Conservation (phyloP, 1,284 basidiomycete genomes). For the Pseudozyma pruni region DNA sequence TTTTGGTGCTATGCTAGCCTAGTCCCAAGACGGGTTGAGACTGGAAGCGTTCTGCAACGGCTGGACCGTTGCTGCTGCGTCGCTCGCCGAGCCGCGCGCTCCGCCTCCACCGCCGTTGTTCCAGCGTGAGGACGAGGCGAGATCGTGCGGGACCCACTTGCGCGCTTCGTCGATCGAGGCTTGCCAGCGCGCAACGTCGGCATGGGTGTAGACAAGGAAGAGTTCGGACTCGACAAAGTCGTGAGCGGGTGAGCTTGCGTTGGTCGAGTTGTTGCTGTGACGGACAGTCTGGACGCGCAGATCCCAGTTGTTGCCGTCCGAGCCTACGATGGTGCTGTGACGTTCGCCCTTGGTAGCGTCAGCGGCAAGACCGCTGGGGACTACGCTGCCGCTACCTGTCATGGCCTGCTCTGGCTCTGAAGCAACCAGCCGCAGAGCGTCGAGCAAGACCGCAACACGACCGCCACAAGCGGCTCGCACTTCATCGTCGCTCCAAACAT, state of each 20-base stretch:
- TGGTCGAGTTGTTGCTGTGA: constrained; percentile 20
- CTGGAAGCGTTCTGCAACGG: constrained; percentile 21
- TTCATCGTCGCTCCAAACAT: constrained; percentile 42
- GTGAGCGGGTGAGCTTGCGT: constrained; percentile 1
- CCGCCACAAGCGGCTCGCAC: constrained; percentile 39
- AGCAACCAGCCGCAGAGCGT: constrained; percentile 37
- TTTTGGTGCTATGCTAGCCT: background rate
- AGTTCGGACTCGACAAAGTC: constrained; percentile 46
- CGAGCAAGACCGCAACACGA: constrained; percentile 16
- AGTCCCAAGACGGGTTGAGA: constrained; percentile 37
- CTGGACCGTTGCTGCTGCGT: constrained; percentile 1
- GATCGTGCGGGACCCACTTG: constrained; percentile 33
- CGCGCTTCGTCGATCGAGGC: constrained; percentile 33
- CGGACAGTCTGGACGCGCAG: constrained; percentile 34
- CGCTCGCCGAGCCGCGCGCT: constrained; percentile 2
- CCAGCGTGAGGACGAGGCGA: constrained; percentile 11
- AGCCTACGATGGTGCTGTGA: constrained; percentile 21
- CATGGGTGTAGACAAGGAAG: constrained; percentile 38
- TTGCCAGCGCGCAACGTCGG: constrained; percentile 28
- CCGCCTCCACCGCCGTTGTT: background rate
- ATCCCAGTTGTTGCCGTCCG: constrained; percentile 28
- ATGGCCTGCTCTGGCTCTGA: constrained; percentile 6
- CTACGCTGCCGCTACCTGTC: background rate
- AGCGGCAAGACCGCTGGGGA: constrained; percentile 6
- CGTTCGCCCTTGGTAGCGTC: constrained; percentile 5